Conservation (phyloP, 352 stramenopile genomes). For the Globisporangium nunn region DNA sequence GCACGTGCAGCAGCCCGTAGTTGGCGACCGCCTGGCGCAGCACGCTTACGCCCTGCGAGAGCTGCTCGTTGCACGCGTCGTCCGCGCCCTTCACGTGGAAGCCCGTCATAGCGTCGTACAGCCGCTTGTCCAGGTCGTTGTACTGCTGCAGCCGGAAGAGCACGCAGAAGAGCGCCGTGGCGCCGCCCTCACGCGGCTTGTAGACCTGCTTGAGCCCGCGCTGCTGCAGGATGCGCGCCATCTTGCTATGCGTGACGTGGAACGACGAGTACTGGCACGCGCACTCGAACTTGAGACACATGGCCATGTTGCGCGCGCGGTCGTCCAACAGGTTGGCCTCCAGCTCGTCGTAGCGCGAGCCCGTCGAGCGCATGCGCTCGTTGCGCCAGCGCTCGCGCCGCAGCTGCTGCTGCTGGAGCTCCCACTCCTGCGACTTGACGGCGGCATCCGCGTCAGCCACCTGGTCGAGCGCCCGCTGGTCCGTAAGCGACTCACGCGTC, state of each 20-base stretch:
- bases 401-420: constrained; percentile 21
- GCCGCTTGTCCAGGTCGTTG: constrained; percentile 64
- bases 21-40: constrained; percentile 58
- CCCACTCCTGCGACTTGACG: constrained; percentile 12
- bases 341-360: constrained; percentile 39
- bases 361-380: constrained; percentile 2
- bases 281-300: constrained; percentile 66
- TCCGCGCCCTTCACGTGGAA: constrained; percentile 17
- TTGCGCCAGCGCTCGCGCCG: constrained; percentile 10
- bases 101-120: constrained; percentile 49
- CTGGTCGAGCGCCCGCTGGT: constrained; percentile 9
- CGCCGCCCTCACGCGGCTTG: constrained; percentile 23
- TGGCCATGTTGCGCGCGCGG: constrained; percentile 47
- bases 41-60: constrained; percentile 33
- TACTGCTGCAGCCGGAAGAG: constrained; percentile 56
- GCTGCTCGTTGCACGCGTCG: constrained; percentile 14
- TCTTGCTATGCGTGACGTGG: constrained; percentile 40
- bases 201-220: constrained; percentile 42
- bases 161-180: constrained; percentile 59
- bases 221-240: constrained; percentile 53
- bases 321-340: constrained; percentile 71
- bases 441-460: constrained; percentile 10
- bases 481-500: constrained; percentile 5
- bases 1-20: constrained; percentile 63
- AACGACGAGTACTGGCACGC: constrained; percentile 68